These are phyloP conservation scores for Pichia eremophila DNA, from an alignment of 805 yeast species.

Conservation along the genomic window DNA sequence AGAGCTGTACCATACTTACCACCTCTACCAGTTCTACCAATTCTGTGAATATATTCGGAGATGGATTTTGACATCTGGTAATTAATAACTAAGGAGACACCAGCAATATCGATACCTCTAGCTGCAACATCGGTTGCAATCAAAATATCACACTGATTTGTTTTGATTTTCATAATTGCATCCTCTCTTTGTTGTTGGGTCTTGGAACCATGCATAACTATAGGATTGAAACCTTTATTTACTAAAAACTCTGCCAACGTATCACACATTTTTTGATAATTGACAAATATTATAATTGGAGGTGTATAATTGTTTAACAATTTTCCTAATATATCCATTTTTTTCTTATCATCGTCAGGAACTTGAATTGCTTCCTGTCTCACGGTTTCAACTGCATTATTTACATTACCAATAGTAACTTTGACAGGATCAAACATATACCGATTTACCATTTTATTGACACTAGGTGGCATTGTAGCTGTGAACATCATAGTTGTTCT, in stretches of 20 bases:
- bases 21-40: slow-evolving; percentile 96
- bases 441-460: slow-evolving; percentile 55
- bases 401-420: slow-evolving; percentile 59
- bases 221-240: slow-evolving; percentile 38
- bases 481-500: slow-evolving; percentile 84
- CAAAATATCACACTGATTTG: slow-evolving; percentile 48
- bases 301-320: slow-evolving; percentile 40
- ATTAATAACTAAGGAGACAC: slow-evolving; percentile 77
- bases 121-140: slow-evolving; percentile 96
- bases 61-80: slow-evolving; percentile 72
- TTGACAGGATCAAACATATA: slow-evolving; percentile 55
- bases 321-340: slow-evolving; percentile 34
- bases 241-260: slow-evolving; percentile 42
- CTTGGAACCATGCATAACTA: slow-evolving; percentile 78
- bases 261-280: slow-evolving; percentile 69
- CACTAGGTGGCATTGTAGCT: slow-evolving; percentile 78
- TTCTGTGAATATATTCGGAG: slow-evolving; percentile 84
- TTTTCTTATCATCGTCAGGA: slow-evolving; percentile 33
- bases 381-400: slow-evolving; percentile 58
- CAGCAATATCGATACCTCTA: slow-evolving; percentile 87
- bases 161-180: slow-evolving; percentile 53
- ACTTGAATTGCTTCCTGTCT: slow-evolving; percentile 57
- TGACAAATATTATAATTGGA: slow-evolving; percentile 74
- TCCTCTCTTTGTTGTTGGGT: slow-evolving; percentile 77
- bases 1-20: slow-evolving; percentile 71